Conservation (phyloP, 2,329 filamentous ascomycete species). For the Fusarium robinianum region DNA sequence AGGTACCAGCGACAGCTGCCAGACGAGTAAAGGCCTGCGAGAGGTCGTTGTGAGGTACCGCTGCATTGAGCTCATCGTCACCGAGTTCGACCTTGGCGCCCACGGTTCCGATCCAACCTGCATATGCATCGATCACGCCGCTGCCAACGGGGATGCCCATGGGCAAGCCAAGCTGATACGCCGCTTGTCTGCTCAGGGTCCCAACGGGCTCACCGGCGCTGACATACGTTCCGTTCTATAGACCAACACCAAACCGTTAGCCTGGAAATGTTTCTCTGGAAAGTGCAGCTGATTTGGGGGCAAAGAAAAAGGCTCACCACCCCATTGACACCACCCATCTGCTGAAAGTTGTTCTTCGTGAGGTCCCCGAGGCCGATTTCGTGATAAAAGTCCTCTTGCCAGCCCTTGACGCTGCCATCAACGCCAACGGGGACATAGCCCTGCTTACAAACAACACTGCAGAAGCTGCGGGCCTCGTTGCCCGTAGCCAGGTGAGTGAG, state of each 20-base stretch:
- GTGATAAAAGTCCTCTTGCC: conserved; percentile 93
- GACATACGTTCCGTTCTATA: conserved; percentile 85
- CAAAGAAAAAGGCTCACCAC: conserved; percentile 69
- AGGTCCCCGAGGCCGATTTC: conserved; percentile 87
- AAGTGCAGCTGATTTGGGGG: conserved; percentile 13
- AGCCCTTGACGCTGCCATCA: conserved; percentile 95
- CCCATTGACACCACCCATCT: conserved; percentile 92
- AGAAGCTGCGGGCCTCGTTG: conserved; percentile 89
- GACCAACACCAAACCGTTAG: conserved; percentile 22
- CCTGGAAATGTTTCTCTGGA: neutral
- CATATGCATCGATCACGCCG: conserved; percentile 97
- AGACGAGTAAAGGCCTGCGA: conserved; percentile 90
- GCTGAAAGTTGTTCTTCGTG: conserved; percentile 82
- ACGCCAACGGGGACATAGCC: conserved; percentile 96
- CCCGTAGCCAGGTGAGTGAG: conserved; percentile 94
- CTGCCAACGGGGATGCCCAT: conserved; percentile 90
- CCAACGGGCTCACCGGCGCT: conserved; percentile 93
- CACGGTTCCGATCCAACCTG: conserved; percentile 98
- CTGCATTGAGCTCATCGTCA: conserved; percentile 66
- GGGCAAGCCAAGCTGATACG: conserved; percentile 79
- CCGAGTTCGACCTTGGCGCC: conserved; percentile 87
- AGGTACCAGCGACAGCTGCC: conserved; percentile 93
- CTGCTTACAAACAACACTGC: conserved; percentile 96
- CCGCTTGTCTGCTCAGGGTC: conserved; percentile 80
- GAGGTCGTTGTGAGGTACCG: conserved; percentile 78